These are phyloP conservation scores for Rutstroemia sp. DNA, from an alignment of 2,329 filamentous ascomycete species.

Conservation along the genomic window DNA sequence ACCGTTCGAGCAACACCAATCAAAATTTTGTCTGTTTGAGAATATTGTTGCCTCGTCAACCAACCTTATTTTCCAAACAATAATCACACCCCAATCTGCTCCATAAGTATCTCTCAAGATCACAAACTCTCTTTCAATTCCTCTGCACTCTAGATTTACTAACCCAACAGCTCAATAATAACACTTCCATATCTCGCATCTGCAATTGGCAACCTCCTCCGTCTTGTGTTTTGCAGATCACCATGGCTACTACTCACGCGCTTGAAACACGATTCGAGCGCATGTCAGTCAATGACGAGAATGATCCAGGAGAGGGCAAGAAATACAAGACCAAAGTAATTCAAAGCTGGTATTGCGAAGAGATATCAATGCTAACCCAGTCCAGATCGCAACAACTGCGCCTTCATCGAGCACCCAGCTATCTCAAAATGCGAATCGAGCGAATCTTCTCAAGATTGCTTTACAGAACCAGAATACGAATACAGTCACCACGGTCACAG, in stretches of 20 bases:
- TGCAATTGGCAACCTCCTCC: background rate
- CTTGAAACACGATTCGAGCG: conserved; percentile 86
- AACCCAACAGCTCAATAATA: conserved; percentile 12
- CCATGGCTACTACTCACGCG: conserved; percentile 66
- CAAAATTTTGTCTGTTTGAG: background rate
- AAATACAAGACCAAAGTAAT: conserved; percentile 71
- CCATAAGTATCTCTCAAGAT: background rate
- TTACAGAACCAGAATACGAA: conserved; percentile 70
- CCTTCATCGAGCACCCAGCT: conserved; percentile 30
- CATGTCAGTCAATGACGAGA: conserved; percentile 85
- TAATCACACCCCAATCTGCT: background rate
- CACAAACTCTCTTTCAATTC: too few species aligned
- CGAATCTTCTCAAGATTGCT: conserved; percentile 80
- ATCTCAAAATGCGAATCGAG: conserved; percentile 51
- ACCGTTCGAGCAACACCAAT: too few species aligned
- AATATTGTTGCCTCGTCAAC: background rate
- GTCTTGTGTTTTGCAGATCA: background rate
- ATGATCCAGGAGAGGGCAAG: conserved; percentile 51
- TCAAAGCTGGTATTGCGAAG: conserved; percentile 10
- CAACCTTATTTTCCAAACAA: background rate
- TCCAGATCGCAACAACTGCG: conserved; percentile 25
- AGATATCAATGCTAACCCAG: conserved; percentile 29
- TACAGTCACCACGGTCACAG: conserved; percentile 58
- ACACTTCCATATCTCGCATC: background rate
- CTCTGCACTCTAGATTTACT: conserved; percentile 9